Evolutionary conservation across 495 filamentous ascomycete genomes (phyloP).

Genomic region (Echria macrotheca): DNA sequence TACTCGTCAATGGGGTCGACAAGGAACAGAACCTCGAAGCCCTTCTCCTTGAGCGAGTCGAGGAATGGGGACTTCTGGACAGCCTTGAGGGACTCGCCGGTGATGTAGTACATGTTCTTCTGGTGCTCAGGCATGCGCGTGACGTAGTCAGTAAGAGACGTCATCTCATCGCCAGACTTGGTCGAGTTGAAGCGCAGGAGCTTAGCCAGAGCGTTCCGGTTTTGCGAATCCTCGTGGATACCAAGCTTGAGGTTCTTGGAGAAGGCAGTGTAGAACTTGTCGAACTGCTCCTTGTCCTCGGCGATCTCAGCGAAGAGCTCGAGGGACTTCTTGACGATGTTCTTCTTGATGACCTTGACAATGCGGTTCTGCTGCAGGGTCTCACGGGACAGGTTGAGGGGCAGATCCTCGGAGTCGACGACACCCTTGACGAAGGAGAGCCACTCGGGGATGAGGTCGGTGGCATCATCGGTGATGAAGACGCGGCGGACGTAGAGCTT

Average conservation of each 20-base stretch:
- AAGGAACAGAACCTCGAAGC: conserved; percentile 98
- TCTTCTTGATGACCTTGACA: conserved; percentile 99
- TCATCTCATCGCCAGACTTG: conserved; percentile 93
- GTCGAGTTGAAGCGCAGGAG: conserved; percentile 98
- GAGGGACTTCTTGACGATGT: conserved; percentile 99
- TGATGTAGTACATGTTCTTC: conserved; percentile 99
- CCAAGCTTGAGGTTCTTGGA: conserved; percentile 99
- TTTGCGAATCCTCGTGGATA: conserved; percentile 99
- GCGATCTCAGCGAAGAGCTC: conserved; percentile 98
- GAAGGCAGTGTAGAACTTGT: conserved; percentile 99
- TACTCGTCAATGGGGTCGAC: conserved; percentile 99
- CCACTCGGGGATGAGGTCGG: conserved; percentile 99
- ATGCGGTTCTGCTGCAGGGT: conserved; percentile 99
- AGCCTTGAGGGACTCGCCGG: conserved; percentile 97
- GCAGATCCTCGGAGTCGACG: conserved; percentile 98
- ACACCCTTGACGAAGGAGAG: conserved; percentile 99
- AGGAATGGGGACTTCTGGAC: conserved; percentile 98
- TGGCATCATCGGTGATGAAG: conserved; percentile 99
- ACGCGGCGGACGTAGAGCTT: conserved; percentile 99
- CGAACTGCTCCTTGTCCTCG: conserved; percentile 98
- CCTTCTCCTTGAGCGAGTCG: conserved; percentile 98
- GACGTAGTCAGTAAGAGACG: conserved; percentile 92
- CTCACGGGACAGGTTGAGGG: conserved; percentile 98
- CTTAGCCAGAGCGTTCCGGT: conserved; percentile 90
- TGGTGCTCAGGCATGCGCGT: conserved; percentile 99